Evolutionary conservation across 208 protist genomes (phyloP), one percentile per base, ranked within the genome.

Genomic region (Leishmania lainsoni): DNA sequence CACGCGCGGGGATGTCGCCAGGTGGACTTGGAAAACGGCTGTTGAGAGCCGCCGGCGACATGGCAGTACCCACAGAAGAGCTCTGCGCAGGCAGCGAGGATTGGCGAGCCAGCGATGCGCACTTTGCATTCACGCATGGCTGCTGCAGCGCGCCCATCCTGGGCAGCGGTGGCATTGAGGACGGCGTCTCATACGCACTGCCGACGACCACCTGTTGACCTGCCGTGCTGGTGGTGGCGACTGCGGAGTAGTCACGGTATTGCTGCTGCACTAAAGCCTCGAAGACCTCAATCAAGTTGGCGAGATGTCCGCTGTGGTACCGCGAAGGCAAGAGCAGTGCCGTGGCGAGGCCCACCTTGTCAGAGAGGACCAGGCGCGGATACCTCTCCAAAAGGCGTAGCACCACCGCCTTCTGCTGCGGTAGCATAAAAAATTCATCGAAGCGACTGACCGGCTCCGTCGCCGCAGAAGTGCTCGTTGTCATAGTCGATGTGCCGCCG

Each of bases 261-360:
- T 93, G 93, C 71, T 86, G 81, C 32, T 86, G 75, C 58, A 85
- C 83, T 66, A 96, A 80, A 9, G 85, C 56, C 54, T 87, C 83
- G 45, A 96, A 68, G 35, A 89, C 81, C 56, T 88, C 77, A 12
- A 82, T 78, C 35, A 93, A 71, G 61, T 83, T 85, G 45, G 78
- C 35, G 66, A 89, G 17, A 76, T 92, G 85, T 1, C 51, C 81
- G 51, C 76, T 76, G 71, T 86, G 79, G 77, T 90, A 90, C 54
- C 51, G 70, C 39, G 81, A 76, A 14, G 86, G 89, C 70, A 96
- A 76, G 16, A 96, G 83, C 51, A 94, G 76, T 35, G 89, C 81
- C 1, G 86, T 81, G 29, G 83, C 86, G 14, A 96, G 83, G 56
- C 79, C 92, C 9, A 96, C 79, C 35, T 81, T 80, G 76, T 96